These are phyloP conservation scores for Helotiales sp. DNA, from an alignment of 2,329 filamentous ascomycete species.

Conservation along the genomic window DNA sequence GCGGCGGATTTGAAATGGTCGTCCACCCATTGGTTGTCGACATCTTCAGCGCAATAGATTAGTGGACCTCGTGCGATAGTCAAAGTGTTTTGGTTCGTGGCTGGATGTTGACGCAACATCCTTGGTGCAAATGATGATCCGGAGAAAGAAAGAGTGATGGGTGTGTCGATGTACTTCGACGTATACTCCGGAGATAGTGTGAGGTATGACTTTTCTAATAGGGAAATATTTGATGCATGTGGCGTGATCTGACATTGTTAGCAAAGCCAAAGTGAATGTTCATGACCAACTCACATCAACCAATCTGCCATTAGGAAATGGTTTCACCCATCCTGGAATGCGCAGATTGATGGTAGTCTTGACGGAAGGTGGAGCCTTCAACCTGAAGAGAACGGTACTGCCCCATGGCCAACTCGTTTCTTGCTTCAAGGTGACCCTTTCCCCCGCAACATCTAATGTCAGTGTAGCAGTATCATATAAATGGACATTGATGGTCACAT, in stretches of 20 bases:
- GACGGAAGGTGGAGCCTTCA: constrained; percentile 37
- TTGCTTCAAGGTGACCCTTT: constrained; percentile 45
- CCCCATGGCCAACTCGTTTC: constrained; percentile 58
- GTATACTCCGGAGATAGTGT: neutral
- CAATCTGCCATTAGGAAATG: neutral
- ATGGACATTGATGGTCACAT: constrained; percentile 51
- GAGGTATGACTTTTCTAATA: neutral
- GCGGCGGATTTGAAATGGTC: constrained; percentile 50
- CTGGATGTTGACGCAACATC: constrained; percentile 42
- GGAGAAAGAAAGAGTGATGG: constrained; percentile 48
- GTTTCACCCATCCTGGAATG: constrained; percentile 52
- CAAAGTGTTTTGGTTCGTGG: constrained; percentile 54
- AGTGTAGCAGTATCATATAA: constrained; percentile 52
- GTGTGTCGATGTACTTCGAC: constrained; percentile 28
- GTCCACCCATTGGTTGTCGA: constrained; percentile 54
- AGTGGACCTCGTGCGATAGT: constrained; percentile 56
- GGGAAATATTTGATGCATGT: neutral
- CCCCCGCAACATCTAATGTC: constrained; percentile 38
- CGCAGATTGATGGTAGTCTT: constrained; percentile 47
- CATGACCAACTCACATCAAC: neutral
- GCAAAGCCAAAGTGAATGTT: neutral
- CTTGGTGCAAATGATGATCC: constrained; percentile 35
- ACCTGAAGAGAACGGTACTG: constrained; percentile 47
- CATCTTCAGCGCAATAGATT: constrained; percentile 60
- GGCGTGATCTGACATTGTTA: neutral